Evolutionary conservation across 352 stramenopile genomes (phyloP), one percentile per base, ranked within the genome.

Genomic region (Globisporangium carolinianum): DNA sequence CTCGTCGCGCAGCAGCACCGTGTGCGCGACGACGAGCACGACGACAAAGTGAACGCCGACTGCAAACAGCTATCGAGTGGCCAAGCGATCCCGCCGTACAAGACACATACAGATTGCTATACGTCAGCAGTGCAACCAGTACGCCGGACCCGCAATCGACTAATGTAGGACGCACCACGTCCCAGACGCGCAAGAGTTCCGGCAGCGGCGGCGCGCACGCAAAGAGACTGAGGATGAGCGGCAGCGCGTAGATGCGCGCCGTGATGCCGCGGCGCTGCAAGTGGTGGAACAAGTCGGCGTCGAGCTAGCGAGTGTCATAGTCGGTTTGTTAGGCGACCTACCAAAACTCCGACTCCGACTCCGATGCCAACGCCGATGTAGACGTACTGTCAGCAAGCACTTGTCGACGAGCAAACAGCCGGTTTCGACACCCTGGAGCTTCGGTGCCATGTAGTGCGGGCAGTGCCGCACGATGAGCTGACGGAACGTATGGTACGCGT

Each of bases 21-120:
- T 91, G 63, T 96, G 83, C 12, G 89, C 85, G 10, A 94, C 86
- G 11, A 81, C 87, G n/a, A 97, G 65, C 0, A 96, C 61, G 1
- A 97, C 87, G 17, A 97, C 84, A 58, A 97, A 94, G 69, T 97
- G 90, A 7, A 97, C 80, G 0, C 90, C 90, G 12, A 96, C 82
- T 17, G 90, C 88, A 63, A 97, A 96, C 10, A 97, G 65, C 86
- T 95, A 41, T 18, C 36, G 5, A 9, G 24, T 32, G 24, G 3
- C 24, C 24, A 32, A 32, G 24, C 24, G 24, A 32, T 2, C 24
- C 24, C 24, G n/a, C 24, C 24, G 2, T 32, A 32, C 24, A 32
- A 32, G 24, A 32, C 24, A 32, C 24, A 32, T 32, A 32, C 24
- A 32, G 24, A 32, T 32, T 32, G 24, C 2, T 32, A 32, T 32